Conservation (phyloP, 805 yeast species). For the Yarrowia sp. region DNA sequence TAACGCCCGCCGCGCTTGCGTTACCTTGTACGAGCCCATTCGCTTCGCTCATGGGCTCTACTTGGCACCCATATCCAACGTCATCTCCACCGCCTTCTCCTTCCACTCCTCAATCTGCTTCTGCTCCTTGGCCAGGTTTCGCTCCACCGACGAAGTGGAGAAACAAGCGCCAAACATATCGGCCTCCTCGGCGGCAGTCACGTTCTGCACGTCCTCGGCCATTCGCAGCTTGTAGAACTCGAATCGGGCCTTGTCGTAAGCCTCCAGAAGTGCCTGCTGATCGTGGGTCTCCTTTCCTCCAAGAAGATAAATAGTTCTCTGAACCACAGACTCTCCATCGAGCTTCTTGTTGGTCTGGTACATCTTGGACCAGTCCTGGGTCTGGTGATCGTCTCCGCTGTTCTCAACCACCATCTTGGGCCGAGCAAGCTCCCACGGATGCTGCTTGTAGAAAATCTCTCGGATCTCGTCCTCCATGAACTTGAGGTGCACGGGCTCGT, state of each 20-base stretch:
- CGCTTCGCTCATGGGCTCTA: constrained; percentile 11
- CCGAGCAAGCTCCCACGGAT: constrained; percentile 97
- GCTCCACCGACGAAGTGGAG: constrained; percentile 65
- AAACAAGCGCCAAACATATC: constrained; percentile 83
- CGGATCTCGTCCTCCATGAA: constrained; percentile 83
- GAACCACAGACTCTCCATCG: constrained; percentile 90
- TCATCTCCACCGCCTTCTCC: constrained; percentile 67
- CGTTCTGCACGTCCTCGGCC: constrained; percentile 76
- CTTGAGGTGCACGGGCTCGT: constrained; percentile 60
- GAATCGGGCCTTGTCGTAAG: constrained; percentile 84
- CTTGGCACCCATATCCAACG: constrained; percentile 57
- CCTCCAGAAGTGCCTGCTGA: constrained; percentile 55
- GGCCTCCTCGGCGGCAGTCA: constrained; percentile 81
- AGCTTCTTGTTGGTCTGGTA: constrained; percentile 74
- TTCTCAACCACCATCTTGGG: constrained; percentile 86
- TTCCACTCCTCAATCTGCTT: constrained; percentile 75
- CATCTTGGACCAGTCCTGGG: constrained; percentile 79
- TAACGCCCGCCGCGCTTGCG: not conserved
- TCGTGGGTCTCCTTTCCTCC: constrained; percentile 45
- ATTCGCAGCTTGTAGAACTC: constrained; percentile 89
- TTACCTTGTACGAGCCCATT: not conserved
- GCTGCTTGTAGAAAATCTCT: constrained; percentile 83
- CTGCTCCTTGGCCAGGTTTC: constrained; percentile 76
- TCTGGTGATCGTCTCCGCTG: constrained; percentile 60
- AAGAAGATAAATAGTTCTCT: constrained; percentile 67